Base-by-base conservation (phyloP, 768 basidiomycete genomes). In the Tephrocybe sp. region DNA sequence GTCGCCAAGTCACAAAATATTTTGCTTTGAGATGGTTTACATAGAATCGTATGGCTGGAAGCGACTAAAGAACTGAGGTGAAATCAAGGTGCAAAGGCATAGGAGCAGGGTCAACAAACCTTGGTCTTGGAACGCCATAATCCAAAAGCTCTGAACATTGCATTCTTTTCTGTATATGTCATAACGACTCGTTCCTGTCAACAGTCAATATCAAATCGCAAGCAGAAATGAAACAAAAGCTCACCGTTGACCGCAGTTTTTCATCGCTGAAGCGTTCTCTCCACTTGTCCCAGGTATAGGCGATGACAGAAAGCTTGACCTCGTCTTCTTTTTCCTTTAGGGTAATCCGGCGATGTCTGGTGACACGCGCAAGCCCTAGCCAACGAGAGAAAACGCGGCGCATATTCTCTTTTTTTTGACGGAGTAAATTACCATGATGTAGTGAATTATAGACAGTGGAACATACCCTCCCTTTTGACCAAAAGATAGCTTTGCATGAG, bases 401-500 rank as follows among this genome's bases (percentile, higher is more conserved):
- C 57, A 84, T 74, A 47, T 71, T 76, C 63, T 91, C 90, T 91
- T 13, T 30, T n/a, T n/a, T 42, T 24, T 19, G 18, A 38, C 21
- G 22, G 11, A 21, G n/a, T 38, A 41, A 37, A 51, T 56, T 27
- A 50, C 11, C 40, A 11, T 3, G 13, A 15, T 3, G 3, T 15
- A n/a, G 43, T 16, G 16, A 9, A 21, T 4, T 19, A 13, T 13
- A 9, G 15, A 10, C 12, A 29, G 11, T 38, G 24, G 44, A 50
- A 30, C 67, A 30, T 58, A 83, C 91, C 91, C 75, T 91, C 88
- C 37, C 78, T 78, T 64, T 88, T 90, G 38, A 93, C 82, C 52
- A 86, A 77, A 49, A 84, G 78, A 64, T 90, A 88, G 60, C 88
- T 91, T 60, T 90, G 84, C 78, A 93, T 81, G n/a, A 94, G 76